Conservation (phyloP, 768 basidiomycete species). For the Infundibulicybe gibba region DNA sequence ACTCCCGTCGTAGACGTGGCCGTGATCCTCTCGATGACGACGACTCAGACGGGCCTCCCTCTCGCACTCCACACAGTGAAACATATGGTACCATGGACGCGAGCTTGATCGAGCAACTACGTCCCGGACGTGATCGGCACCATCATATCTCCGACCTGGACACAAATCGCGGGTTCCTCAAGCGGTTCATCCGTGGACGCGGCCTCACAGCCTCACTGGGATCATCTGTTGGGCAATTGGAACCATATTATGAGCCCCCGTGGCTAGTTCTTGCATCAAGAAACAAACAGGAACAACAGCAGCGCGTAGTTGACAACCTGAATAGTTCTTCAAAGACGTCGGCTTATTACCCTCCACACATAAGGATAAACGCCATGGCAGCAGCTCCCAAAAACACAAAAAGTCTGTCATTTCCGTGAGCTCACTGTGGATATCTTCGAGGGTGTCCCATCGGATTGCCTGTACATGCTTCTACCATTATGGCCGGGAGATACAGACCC, state of each 20-base stretch:
- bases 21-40: conserved; percentile 24
- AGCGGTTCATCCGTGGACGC: conserved; percentile 16
- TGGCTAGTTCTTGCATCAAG: conserved; percentile 70
- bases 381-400: conserved; percentile 23
- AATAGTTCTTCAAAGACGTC: conserved; percentile 75
- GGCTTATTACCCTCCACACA: conserved; percentile 63
- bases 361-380: conserved; percentile 20
- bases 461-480: conserved; percentile 84
- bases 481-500: conserved; percentile 76
- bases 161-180: conserved; percentile 15
- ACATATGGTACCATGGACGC: conserved; percentile 59
- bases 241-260: conserved; percentile 33
- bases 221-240: conserved; percentile 17
- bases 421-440: conserved; percentile 46
- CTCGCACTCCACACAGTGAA: conserved; percentile 60
- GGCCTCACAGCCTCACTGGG: conserved; percentile 10
- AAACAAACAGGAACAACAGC: conserved; percentile 62
- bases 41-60: conserved; percentile 19
- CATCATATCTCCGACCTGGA: conserved; percentile 16
- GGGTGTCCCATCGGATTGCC: conserved; percentile 60
- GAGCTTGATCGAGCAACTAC: conserved; percentile 43
- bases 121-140: conserved; percentile 23
- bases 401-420: conserved; percentile 18
- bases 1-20: conserved; percentile 18
- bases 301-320: conserved; percentile 64